phyloP scores from a whole-genome alignment of 345 rosid species.

The Turritis glabra region DNA sequence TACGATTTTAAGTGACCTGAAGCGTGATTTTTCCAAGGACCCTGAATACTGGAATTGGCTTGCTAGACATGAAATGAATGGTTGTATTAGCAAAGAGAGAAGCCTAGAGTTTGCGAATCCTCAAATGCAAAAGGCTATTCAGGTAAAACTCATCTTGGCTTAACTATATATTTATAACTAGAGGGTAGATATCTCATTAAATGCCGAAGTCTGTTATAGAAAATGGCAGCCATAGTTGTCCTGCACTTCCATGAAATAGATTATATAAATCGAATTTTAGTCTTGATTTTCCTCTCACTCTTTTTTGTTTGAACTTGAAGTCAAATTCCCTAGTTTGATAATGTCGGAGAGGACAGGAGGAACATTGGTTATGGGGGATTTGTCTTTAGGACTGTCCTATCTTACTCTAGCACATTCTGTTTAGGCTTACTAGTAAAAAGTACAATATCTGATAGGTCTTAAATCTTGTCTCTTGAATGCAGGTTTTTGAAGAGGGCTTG shows the following conservation, averaged over 20 bases:
- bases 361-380: neutral
- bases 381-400: neutral
- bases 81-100: slow-evolving; percentile 29
- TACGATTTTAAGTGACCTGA: slow-evolving; percentile 70
- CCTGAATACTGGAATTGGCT: slow-evolving; percentile 93
- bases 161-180: too few relatives aligned
- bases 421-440: neutral
- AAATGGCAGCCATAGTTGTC: neutral
- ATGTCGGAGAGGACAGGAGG: neutral
- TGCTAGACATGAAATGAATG: slow-evolving; percentile 63
- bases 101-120: slow-evolving; percentile 28
- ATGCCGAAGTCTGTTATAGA: neutral
- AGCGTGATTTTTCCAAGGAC: slow-evolving; percentile 65
- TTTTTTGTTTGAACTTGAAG: neutral
- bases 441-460: slow-evolving; percentile 10
- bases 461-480: slow-evolving; percentile 10
- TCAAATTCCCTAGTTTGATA: neutral
- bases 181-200: neutral
- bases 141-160: slow-evolving; percentile 54
- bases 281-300: slow-evolving; percentile 2
- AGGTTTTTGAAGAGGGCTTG: slow-evolving; percentile 81
- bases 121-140: slow-evolving; percentile 59
- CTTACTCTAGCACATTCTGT: neutral
- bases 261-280: neutral
- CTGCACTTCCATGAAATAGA: neutral